These are phyloP conservation scores for Buddleja alternifolia DNA, from an alignment of 257 asterid genomes.

Conservation along the genomic window DNA sequence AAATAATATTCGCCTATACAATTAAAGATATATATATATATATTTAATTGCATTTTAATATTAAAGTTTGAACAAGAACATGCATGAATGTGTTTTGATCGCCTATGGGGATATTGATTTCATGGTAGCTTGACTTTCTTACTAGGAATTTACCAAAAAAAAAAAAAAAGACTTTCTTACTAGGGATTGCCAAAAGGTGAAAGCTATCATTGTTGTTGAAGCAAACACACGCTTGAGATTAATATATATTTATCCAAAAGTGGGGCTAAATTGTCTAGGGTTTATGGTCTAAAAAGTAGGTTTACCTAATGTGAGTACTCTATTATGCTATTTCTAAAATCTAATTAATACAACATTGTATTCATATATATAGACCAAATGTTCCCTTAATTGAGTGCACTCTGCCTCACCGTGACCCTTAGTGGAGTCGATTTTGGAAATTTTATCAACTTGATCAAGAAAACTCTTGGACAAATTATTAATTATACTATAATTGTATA, in stretches of 20 bases:
- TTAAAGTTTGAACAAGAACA: too few relatives aligned
- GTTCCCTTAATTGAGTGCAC: conserved; percentile 48
- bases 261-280: conserved; percentile 35
- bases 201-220: conserved; percentile 32
- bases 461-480: conserved; percentile 14
- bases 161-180: conserved; percentile 41
- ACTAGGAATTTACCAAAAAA: conserved; percentile 45
- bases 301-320: conserved; percentile 40
- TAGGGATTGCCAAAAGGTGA: conserved; percentile 41
- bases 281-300: conserved; percentile 37
- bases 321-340: conserved; percentile 10
- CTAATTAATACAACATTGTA: conserved; percentile 33
- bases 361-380: conserved; percentile 42
- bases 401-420: conserved; percentile 31
- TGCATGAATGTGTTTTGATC: not conserved
- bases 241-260: conserved; percentile 22
- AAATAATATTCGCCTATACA: too few relatives aligned
- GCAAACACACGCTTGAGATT: conserved; percentile 48
- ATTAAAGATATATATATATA: too few relatives aligned
- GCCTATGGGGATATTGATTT: conserved; percentile 33
- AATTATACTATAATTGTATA: not conserved
- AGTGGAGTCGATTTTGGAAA: conserved; percentile 12
- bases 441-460: not conserved
- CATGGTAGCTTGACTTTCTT: conserved; percentile 37
- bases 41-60: too few relatives aligned